Evolutionary conservation across 257 asterid genomes (phyloP), one percentile per base, ranked within the genome.

Genomic region (Solanum okadae): DNA sequence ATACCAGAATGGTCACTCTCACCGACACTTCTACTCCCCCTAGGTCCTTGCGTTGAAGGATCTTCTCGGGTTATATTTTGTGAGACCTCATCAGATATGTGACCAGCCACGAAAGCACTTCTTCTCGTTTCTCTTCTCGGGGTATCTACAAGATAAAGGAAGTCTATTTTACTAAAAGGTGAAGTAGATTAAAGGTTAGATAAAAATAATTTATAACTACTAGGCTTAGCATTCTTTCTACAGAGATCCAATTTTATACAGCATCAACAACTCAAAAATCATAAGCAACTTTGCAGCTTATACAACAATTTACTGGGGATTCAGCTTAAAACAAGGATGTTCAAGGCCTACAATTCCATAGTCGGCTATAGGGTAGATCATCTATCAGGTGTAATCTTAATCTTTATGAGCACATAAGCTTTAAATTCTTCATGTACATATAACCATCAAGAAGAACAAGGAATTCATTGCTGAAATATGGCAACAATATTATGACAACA

Each of bases 101-200:
- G 87, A 42, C 91, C 91, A 89, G 89, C 63, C 87, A 90, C 31
- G 2, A 15, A n/a, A 87, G 77, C 49, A 86, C 78, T 25, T 79
- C 4, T 63, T 63, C 89, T 3, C 86, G 27, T 42, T 27, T 88
- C 90, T 65, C 78, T 85, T 65, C 18, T 65, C 16, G 34, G 72
- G 72, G 72, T n/a, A 63, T 63, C 72, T 11, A 65, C 33, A 65
- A 65, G 18, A 65, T 65, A 65, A 65, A 29, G 1, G 33, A 70
- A 29, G 22, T 44, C 67, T 20, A 59, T 3, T 20, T 59, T 20
- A 59, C 67, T n/a, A n/a, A 12, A 56, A 35, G 79, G 75, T 75
- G 29, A 86, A 68, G 37, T 33, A 33, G 37, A 59, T 34, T 46
- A 37, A 37, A 75, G 10, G 3, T 10, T 2, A 22, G 52, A 75